A percentile compares a stretch with the other conserved stretches of the same genome.
Evolutionary conservation across 2,329 filamentous ascomycete genomes (phyloP).

Genomic region (Pyricularia sp.): DNA sequence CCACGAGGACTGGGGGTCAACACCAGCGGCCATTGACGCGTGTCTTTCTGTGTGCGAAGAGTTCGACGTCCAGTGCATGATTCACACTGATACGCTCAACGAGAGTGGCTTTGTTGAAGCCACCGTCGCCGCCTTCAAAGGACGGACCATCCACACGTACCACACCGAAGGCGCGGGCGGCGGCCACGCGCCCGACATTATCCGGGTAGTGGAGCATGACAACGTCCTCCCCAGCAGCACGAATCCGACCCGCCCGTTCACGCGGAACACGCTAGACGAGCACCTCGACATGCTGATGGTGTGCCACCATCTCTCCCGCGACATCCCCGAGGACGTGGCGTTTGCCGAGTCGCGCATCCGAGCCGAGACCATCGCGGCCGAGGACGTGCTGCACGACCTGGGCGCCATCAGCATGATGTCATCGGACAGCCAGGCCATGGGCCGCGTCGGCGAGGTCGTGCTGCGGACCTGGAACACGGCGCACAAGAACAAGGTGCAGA

Average conservation of each 20-base stretch:
- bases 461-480: constrained; percentile 94
- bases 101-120: constrained; percentile 96
- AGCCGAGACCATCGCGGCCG: constrained; percentile 90
- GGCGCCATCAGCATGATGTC: constrained; percentile 98
- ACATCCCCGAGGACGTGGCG: constrained; percentile 91
- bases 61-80: constrained; percentile 83
- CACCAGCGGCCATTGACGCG: constrained; percentile 82
- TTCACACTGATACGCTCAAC: constrained; percentile 94
- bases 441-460: constrained; percentile 87
- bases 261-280: constrained; percentile 86
- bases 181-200: constrained; percentile 93
- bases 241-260: constrained; percentile 87
- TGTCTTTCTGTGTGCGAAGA: constrained; percentile 83
- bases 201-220: constrained; percentile 77
- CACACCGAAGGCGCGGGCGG: constrained; percentile 94
- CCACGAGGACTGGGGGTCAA: constrained; percentile 93
- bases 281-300: constrained; percentile 99
- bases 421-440: constrained; percentile 93
- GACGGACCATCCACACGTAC: constrained; percentile 88
- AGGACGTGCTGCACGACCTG: constrained; percentile 90
- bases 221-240: constrained; percentile 89
- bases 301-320: constrained; percentile 84
- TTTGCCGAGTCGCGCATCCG: constrained; percentile 93
- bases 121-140: constrained; percentile 76
- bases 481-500: constrained; percentile 89